These are phyloP conservation scores for Neofusicoccum umdonicola DNA, from an alignment of 2,329 filamentous ascomycete genomes.

Conservation along the genomic window DNA sequence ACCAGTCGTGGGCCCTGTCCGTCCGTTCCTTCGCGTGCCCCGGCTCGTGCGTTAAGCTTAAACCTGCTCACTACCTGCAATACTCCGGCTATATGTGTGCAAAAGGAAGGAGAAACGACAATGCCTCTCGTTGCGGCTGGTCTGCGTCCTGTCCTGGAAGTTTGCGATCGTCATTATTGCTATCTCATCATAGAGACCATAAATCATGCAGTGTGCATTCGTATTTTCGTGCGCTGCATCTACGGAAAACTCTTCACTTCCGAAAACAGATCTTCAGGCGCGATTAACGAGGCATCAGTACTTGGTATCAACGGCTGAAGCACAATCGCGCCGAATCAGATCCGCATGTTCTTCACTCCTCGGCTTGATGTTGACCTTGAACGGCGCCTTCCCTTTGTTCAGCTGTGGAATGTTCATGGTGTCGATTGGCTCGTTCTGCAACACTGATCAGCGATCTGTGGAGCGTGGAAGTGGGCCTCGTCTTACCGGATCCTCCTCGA, in stretches of 20 bases:
- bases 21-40: conserved; percentile 6
- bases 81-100: neutral
- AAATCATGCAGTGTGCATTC: too few relatives aligned
- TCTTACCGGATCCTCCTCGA: conserved; percentile 15
- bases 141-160: neutral
- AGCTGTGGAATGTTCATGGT: conserved; percentile 22
- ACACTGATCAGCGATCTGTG: neutral
- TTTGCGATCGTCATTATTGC: too few relatives aligned
- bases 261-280: too few relatives aligned
- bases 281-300: neutral
- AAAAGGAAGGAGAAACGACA: neutral
- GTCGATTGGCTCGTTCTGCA: conserved; percentile 19
- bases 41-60: neutral
- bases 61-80: neutral
- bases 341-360: neutral
- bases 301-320: neutral
- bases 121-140: neutral
- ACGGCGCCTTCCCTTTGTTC: neutral
- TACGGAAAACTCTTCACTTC: too few relatives aligned
- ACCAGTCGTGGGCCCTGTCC: conserved; percentile 8
- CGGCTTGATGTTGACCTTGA: neutral
- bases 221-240: too few relatives aligned
- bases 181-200: too few relatives aligned
- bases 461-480: too few relatives aligned
- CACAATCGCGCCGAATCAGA: neutral